phyloP scores from a whole-genome alignment of 1,139 yeast species.

The Candida sanyaensis region DNA sequence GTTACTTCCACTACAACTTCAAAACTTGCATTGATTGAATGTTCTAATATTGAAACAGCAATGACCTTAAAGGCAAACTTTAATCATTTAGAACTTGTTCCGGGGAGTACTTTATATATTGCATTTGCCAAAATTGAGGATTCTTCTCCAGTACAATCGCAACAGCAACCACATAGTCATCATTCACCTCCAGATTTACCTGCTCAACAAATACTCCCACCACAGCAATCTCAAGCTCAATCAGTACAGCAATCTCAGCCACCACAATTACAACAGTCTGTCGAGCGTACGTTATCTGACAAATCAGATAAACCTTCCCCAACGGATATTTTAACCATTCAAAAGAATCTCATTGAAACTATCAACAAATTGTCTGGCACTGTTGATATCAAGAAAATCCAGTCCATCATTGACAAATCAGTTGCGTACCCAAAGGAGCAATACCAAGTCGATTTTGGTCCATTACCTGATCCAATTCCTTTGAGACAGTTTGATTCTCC shows the following conservation, averaged over 20 bases:
- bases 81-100: slow-evolving; percentile 79
- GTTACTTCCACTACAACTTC: slow-evolving; percentile 46
- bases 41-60: slow-evolving; percentile 70
- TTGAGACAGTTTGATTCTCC: slow-evolving; percentile 85
- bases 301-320: slow-evolving; percentile 18
- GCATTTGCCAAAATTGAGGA: slow-evolving; percentile 66
- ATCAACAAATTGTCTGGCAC: slow-evolving; percentile 22
- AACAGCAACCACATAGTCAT: slow-evolving; percentile 2
- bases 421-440: slow-evolving; percentile 32
- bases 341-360: slow-evolving; percentile 24
- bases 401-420: slow-evolving; percentile 34
- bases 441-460: slow-evolving; percentile 59
- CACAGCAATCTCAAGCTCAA: neutral
- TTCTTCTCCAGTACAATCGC: neutral
- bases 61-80: slow-evolving; percentile 74
- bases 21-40: slow-evolving; percentile 69
- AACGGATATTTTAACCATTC: slow-evolving; percentile 28
- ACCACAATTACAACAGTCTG: slow-evolving; percentile 8
- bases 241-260: neutral
- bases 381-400: slow-evolving; percentile 33
- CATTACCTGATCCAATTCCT: slow-evolving; percentile 65
- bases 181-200: neutral
- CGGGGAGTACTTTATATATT: slow-evolving; percentile 66
- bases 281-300: slow-evolving; percentile 8
- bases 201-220: neutral